Evolutionary conservation across 2,329 filamentous ascomycete genomes (phyloP).

Genomic region (Aspergillus tubingensis): DNA sequence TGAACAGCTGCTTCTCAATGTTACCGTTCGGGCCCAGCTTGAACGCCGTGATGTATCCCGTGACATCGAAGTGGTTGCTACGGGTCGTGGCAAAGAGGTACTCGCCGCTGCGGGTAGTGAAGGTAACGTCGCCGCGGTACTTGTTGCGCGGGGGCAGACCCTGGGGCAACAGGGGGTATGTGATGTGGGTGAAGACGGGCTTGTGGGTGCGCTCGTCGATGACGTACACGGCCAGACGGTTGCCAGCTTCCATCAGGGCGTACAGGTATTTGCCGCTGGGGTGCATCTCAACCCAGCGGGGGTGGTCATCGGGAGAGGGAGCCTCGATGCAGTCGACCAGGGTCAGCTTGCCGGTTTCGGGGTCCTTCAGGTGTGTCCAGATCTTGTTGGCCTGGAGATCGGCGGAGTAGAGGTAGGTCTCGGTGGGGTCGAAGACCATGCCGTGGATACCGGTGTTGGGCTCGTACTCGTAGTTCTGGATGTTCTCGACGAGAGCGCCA

Average conservation of each 20-base stretch:
- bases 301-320: slow-evolving; percentile 71
- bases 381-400: slow-evolving; percentile 56
- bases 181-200: slow-evolving; percentile 75
- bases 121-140: slow-evolving; percentile 84
- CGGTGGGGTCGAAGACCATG: slow-evolving; percentile 49
- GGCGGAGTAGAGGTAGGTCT: slow-evolving; percentile 51
- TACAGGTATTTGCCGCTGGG: slow-evolving; percentile 77
- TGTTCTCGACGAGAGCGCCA: slow-evolving; percentile 44
- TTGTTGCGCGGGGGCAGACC: slow-evolving; percentile 51
- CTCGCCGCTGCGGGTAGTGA: slow-evolving; percentile 65
- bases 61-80: slow-evolving; percentile 72
- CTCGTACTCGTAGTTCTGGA: slow-evolving; percentile 51
- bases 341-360: slow-evolving; percentile 61
- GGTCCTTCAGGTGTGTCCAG: slow-evolving; percentile 78
- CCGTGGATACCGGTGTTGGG: slow-evolving; percentile 52
- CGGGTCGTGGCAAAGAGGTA: slow-evolving; percentile 86
- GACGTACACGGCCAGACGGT: slow-evolving; percentile 77
- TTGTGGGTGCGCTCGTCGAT: slow-evolving; percentile 72
- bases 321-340: slow-evolving; percentile 74
- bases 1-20: slow-evolving; percentile 75
- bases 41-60: slow-evolving; percentile 82
- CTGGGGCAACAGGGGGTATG: slow-evolving; percentile 73
- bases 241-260: slow-evolving; percentile 86
- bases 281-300: slow-evolving; percentile 85
- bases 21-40: slow-evolving; percentile 67